Base-by-base conservation (phyloP, 345 rosid genomes). In the Acer saccharum region DNA sequence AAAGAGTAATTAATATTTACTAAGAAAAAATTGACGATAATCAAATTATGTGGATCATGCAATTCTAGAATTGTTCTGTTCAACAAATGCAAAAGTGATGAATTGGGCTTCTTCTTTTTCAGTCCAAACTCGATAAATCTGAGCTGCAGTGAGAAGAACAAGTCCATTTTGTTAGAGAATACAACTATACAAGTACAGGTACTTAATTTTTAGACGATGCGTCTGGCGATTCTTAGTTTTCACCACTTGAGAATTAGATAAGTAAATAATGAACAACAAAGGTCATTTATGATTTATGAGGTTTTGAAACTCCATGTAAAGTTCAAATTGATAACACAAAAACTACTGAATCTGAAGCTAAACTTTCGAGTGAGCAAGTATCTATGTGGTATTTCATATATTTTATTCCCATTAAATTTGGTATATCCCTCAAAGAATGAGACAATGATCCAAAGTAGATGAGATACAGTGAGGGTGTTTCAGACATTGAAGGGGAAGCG, bases 401-500 rank as follows among this genome's bases (percentile, higher is more conserved):
- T 71, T 87, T 87, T 75, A 83, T 86, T 87, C 78, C 61, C 79
- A 75, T 71, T 80, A 58, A 69, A 82, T 69, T 81, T 83, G 55
- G 79, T 80, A 80, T 78, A 74, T 79, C 61, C 76, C 80, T 83
- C 76, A 81, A 87, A 77, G 72, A 57, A 79, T 63, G 71, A 82
- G 73, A 52, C 18, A 76, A 67, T 70, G 20, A 71, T 81, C 78
- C 74, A 76, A 21, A 68, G 76, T 25, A 64, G 76, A 20, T 52
- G 61, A 46, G 41, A 76, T 65, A 76, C 25, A 52, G 43, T n/a
- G 46, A 7, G 65, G 63, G 35, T 60, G 69, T 75, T 80, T 64
- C 73, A 75, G 71, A 55, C 8, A 46, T 12, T 35, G 68, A 72
- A 68, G 69, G 25, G 12, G 50, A 55, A 10, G 57, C 54, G 65